A percentile compares a stretch with the other conserved stretches of the same genome.
Evolutionary conservation across 257 asterid genomes (phyloP).

Genomic region (Rhazya stricta): DNA sequence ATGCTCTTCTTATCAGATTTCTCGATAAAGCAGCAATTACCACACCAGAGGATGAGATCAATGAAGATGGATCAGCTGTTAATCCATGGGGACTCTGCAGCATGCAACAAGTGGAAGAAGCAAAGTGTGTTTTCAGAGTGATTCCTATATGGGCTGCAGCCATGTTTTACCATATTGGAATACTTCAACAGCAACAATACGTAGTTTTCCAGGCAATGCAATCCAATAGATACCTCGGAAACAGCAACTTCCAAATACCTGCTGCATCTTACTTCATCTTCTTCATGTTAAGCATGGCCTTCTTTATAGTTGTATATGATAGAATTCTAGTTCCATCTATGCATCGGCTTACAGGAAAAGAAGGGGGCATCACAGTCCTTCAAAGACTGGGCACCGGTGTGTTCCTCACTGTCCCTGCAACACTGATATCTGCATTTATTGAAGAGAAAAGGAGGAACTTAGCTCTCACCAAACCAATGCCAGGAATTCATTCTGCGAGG

Average conservation of each 20-base stretch:
- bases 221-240: constrained; percentile 53
- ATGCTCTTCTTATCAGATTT: constrained; percentile 28
- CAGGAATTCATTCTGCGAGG: constrained; percentile 5
- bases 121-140: constrained; percentile 53
- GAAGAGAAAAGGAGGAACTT: constrained; percentile 43
- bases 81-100: constrained; percentile 64
- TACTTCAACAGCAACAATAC: constrained; percentile 45
- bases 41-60: constrained; percentile 39
- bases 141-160: constrained; percentile 60
- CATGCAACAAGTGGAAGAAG: constrained; percentile 67
- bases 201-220: constrained; percentile 73
- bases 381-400: constrained; percentile 69
- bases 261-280: constrained; percentile 65
- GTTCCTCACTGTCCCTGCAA: constrained; percentile 31
- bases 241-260: constrained; percentile 48
- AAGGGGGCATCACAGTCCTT: constrained; percentile 60
- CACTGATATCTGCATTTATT: constrained; percentile 40
- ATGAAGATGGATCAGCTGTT: constrained; percentile 43
- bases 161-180: constrained; percentile 49
- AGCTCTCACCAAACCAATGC: constrained; percentile 25
- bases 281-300: constrained; percentile 51
- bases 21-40: constrained; percentile 67
- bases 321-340: constrained; percentile 43
- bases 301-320: constrained; percentile 63
- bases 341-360: constrained; percentile 30